Evolutionary conservation across 306 rosid species (phyloP).

Genomic region (Myrica gale): DNA sequence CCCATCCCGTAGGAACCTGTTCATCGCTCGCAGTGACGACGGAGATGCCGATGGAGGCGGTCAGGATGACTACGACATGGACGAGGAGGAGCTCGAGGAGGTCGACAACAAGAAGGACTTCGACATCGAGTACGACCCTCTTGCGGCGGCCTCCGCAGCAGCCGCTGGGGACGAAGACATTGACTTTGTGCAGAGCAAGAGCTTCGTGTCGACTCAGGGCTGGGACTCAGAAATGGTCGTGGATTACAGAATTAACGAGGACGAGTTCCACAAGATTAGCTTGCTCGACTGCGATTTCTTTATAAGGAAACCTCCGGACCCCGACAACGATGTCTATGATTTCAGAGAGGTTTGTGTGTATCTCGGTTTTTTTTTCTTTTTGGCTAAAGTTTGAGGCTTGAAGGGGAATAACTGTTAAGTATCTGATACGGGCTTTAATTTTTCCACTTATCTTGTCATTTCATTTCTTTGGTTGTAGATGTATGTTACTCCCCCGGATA

Average conservation of each 20-base stretch:
- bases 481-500: constrained; percentile 98
- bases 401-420: not conserved
- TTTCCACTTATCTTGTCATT: not conserved
- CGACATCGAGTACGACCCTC: constrained; percentile 81
- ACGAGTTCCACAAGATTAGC: constrained; percentile 84
- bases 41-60: constrained; percentile 59
- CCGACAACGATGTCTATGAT: constrained; percentile 80
- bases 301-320: constrained; percentile 83
- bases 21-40: constrained; percentile 61
- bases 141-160: constrained; percentile 23
- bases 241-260: constrained; percentile 82
- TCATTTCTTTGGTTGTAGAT: constrained; percentile 41
- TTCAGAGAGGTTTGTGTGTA: constrained; percentile 71
- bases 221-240: constrained; percentile 82
- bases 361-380: not conserved
- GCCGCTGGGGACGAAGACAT: constrained; percentile 51
- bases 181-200: constrained; percentile 56
- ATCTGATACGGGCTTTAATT: not conserved
- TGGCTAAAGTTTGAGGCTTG: not conserved
- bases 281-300: constrained; percentile 83
- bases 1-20: constrained; percentile 35
- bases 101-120: constrained; percentile 87
- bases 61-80: constrained; percentile 82
- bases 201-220: constrained; percentile 67
- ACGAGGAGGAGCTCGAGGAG: constrained; percentile 79